A percentile compares a stretch with the other conserved stretches of the same genome.
Conservation (phyloP, 2,329 filamentous ascomycete genomes). For the Penicillium sp. region DNA sequence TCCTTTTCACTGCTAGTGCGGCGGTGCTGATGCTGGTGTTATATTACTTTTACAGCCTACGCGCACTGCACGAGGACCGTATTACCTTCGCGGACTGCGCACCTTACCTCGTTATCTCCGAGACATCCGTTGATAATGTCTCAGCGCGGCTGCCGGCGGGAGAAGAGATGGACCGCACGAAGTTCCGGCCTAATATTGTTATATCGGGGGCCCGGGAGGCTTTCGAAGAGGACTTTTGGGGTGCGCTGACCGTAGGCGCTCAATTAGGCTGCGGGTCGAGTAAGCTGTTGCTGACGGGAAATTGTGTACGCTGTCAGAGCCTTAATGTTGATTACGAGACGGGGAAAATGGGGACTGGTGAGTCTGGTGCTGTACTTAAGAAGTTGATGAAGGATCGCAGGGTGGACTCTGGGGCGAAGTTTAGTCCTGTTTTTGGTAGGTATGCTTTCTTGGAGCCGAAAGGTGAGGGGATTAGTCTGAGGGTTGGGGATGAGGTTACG, state of each 20-base stretch:
- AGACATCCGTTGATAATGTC: slow-evolving; percentile 67
- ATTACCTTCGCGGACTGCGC: slow-evolving; percentile 36
- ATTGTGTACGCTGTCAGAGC: slow-evolving; percentile 67
- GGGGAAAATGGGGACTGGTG: slow-evolving; percentile 57
- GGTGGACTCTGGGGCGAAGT: slow-evolving; percentile 67
- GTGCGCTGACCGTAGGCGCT: slow-evolving; percentile 51
- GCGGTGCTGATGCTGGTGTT: slow-evolving; percentile 9
- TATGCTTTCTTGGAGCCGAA: slow-evolving; percentile 61
- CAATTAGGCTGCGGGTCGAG: slow-evolving; percentile 9
- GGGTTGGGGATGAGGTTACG: slow-evolving; percentile 56
- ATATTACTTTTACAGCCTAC: not conserved
- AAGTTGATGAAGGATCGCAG: slow-evolving; percentile 67
- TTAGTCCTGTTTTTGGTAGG: slow-evolving; percentile 68
- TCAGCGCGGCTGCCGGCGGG: slow-evolving; percentile 53
- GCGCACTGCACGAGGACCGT: slow-evolving; percentile 14
- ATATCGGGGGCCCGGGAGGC: slow-evolving; percentile 56
- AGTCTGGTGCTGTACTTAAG: slow-evolving; percentile 63
- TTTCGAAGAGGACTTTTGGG: slow-evolving; percentile 74
- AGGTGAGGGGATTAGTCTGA: slow-evolving; percentile 41
- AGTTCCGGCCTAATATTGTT: slow-evolving; percentile 72
- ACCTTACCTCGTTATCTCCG: slow-evolving; percentile 69
- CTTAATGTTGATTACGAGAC: slow-evolving; percentile 70
- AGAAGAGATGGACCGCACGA: slow-evolving; percentile 60
- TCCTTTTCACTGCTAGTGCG: not conserved
- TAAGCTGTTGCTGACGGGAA: slow-evolving; percentile 61